Percentiles rank a stretch among this genome's conserved stretches.
These are phyloP conservation scores for Monosporozyma yasuniensis DNA, from an alignment of 805 yeast species.

Conservation along the genomic window DNA sequence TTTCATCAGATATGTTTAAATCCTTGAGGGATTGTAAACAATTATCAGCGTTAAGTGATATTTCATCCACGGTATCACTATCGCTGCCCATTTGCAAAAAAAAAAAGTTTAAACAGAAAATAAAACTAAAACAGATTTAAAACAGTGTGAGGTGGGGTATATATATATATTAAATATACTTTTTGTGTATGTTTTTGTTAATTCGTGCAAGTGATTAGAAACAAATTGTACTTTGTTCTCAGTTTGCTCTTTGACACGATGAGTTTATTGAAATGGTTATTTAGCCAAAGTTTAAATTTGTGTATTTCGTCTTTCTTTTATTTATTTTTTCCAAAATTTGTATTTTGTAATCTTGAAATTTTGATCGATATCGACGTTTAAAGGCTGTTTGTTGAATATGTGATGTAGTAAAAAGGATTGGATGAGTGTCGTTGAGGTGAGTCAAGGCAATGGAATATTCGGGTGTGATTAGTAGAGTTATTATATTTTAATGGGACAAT, in stretches of 20 bases:
- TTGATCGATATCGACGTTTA: neutral
- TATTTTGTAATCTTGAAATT: neutral
- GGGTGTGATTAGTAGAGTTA: too few relatives aligned
- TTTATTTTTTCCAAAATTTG: neutral
- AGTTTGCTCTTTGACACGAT: neutral
- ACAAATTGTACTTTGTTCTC: neutral
- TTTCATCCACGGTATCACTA: neutral
- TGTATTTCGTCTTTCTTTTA: neutral
- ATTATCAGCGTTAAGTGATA: neutral
- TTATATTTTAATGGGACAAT: too few relatives aligned
- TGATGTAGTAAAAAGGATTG: neutral
- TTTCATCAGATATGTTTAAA: conserved; percentile 19
- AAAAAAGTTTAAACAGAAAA: too few relatives aligned
- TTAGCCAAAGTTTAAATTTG: neutral
- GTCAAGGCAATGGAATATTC: too few relatives aligned
- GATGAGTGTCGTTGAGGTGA: too few relatives aligned
- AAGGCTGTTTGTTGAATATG: neutral
- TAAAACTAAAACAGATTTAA: neutral
- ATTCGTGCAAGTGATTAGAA: neutral
- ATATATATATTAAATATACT: neutral
- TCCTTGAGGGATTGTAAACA: conserved; percentile 16
- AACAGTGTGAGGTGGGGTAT: neutral
- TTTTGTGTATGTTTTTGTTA: too few relatives aligned
- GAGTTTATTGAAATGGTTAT: neutral
- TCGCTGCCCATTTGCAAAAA: neutral